A percentile compares a stretch with the other conserved stretches of the same genome.
phyloP scores from a whole-genome alignment of 2,329 filamentous ascomycete genomes.

The Aspergillus aculeatus region DNA sequence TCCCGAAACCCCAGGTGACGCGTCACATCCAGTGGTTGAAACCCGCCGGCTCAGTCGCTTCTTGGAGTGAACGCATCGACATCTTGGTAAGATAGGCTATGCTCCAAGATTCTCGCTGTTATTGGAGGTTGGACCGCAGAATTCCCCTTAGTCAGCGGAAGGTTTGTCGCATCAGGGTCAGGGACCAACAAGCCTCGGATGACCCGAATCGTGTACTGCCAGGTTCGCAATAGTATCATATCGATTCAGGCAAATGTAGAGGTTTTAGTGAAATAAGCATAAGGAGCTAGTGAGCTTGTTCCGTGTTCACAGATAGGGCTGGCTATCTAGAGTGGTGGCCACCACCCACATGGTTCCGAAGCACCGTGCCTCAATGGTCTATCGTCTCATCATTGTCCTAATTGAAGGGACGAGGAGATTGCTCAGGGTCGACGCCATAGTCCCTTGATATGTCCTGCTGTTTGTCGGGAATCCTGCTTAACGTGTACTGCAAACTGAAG shows the following conservation, averaged over 20 bases:
- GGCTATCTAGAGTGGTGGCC: neutral
- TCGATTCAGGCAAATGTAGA: neutral
- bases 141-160: neutral
- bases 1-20: neutral
- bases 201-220: neutral
- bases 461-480: neutral
- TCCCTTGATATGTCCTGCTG: neutral
- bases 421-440: no score
- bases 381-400: no score
- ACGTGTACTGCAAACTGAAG: neutral
- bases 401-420: no score
- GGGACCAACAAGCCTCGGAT: neutral
- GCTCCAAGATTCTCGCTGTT: neutral
- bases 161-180: no score
- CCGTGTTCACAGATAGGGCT: neutral
- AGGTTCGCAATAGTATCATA: neutral
- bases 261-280: neutral
- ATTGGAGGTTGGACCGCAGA: neutral
- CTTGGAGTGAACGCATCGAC: neutral
- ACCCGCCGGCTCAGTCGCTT: neutral
- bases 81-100: neutral
- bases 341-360: neutral
- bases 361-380: neutral
- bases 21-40: neutral
- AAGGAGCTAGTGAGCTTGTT: neutral